phyloP scores from a whole-genome alignment of 495 filamentous ascomycete genomes.

The Paragyromitra xinjiangensis region DNA sequence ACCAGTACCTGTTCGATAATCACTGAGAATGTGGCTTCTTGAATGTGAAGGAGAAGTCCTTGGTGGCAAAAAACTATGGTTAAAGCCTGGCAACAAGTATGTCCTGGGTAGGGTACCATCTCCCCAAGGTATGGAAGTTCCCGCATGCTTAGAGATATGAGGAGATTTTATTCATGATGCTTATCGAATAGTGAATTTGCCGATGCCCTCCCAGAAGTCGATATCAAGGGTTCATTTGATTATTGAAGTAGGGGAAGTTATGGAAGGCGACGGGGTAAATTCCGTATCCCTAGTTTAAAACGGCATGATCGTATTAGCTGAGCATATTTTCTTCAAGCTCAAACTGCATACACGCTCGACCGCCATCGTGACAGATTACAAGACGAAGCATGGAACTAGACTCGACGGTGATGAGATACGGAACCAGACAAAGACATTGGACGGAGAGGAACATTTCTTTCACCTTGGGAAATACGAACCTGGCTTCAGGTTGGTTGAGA shows the following conservation, averaged over 20 bases:
- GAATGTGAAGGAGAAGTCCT: conserved; percentile 65
- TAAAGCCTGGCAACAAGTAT: conserved; percentile 81
- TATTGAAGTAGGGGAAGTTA: conserved; percentile 73
- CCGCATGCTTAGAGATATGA: neutral
- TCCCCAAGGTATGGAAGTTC: conserved; percentile 44
- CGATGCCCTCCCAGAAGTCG: conserved; percentile 71
- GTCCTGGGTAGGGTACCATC: conserved; percentile 74
- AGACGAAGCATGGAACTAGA: conserved; percentile 80
- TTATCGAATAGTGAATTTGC: conserved; percentile 63
- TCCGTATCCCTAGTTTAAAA: conserved; percentile 12
- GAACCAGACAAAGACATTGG: conserved; percentile 56
- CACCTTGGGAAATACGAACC: conserved; percentile 54
- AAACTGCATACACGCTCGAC: conserved; percentile 70
- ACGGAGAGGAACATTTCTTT: conserved; percentile 44
- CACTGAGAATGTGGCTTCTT: conserved; percentile 67
- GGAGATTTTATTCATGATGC: conserved; percentile 36
- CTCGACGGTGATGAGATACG: conserved; percentile 76
- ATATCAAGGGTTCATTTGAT: conserved; percentile 91
- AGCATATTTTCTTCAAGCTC: conserved; percentile 59
- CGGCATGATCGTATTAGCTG: neutral
- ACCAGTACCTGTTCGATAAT: neutral
- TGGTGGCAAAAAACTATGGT: conserved; percentile 79
- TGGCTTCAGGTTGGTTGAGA: conserved; percentile 60
- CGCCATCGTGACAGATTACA: conserved; percentile 72
- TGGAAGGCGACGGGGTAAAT: conserved; percentile 73